Base-by-base conservation (phyloP, 2,329 filamentous ascomycete genomes). In the Cordyceps tenuipes region DNA sequence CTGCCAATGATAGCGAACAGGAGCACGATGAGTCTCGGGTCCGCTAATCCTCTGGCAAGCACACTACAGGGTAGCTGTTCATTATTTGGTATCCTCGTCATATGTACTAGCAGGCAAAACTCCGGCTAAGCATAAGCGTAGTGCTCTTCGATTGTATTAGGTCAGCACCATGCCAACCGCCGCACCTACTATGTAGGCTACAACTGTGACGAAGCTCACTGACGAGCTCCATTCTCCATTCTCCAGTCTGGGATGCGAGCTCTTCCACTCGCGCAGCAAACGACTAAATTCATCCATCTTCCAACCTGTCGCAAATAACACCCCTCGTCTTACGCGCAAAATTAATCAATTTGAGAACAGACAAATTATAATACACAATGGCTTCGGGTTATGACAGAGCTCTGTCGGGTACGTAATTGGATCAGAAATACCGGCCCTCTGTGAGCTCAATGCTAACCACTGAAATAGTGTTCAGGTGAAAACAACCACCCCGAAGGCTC, bases 341-440 rank as follows among this genome's bases (percentile, higher is more conserved):
- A 21, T 36, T 36, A 21, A 29, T 54, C 31, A 8, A 31, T 3
- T 10, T 9, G 8, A 50, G 29, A 31, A 61, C 3, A 34, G 39
- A 21, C 19, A n/a, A 51, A 10, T 29, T 26, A 51, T 46, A 50
- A 50, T 34, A 10, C 53, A 69, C 46, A 68, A 86, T 95, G 90
- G 89, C 91, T 76, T 96, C 92, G 70, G 93, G 93, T 78, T 99
- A 99, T 80, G 94, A 99, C 81, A 90, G 94, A 89, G 94, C 93
- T 78, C 87, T 97, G 76, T 97, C 93, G 79, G 93, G 92, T 97
- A 86, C 80, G 87, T 72, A 61, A n/a, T 57, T 26, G 9, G 17
- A 23, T 41, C 26, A 19, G n/a, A 26, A 17, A 31, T 15, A 43
- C n/a, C 39, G 12, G 10, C 48, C 49, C 57, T 64, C 66, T 62